Evolutionary conservation across 1,139 yeast genomes (phyloP), one percentile per base, ranked within the genome.

Genomic region (Debaryomyces nepalensis): DNA sequence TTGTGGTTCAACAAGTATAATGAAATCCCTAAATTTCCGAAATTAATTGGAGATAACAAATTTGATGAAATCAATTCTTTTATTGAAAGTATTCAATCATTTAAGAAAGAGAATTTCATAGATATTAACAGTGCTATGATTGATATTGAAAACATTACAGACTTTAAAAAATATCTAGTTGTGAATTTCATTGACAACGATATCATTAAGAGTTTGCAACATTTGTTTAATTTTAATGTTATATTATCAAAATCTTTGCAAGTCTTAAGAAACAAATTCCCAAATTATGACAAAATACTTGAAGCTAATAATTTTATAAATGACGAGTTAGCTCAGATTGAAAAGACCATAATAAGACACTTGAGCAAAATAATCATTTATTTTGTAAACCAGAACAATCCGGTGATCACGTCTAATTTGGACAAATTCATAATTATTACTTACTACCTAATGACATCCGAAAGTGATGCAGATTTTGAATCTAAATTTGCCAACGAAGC

Each of bases 351-450:
- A 3, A 37, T 50, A 9, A 41, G 37, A 4, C 55, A 57, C 39
- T 42, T 66, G 23, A 48, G 55, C 30, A 46, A 47, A 18, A 37
- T 61, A 3, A 45, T 66, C 2, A 44, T 61, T 18, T 40, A 41
- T 11, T 56, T 37, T 37, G 45, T 53, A 12, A 40, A 37, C 19
- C 32, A 27, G 23, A 41, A 36, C 39, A 37, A 15, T 26, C 34
- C 24, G 11, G n/a, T 33, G 5, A 41, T 37, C 1, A 27, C 30
- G 0, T 48, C 52, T 23, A 62, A 58, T 2, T 46, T 56, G 26
- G 74, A 68, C 43, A 60, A 64, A 49, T 68, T 55, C 41, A 42
- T 63, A 19, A 45, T 65, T 6, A 52, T 64, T 10, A 58, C 56
- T 26, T 61, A 54, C 44, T 53, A 44, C 29, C 50, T 53, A 21